phyloP scores from a whole-genome alignment of 345 rosid species.

The Mangifera indica region DNA sequence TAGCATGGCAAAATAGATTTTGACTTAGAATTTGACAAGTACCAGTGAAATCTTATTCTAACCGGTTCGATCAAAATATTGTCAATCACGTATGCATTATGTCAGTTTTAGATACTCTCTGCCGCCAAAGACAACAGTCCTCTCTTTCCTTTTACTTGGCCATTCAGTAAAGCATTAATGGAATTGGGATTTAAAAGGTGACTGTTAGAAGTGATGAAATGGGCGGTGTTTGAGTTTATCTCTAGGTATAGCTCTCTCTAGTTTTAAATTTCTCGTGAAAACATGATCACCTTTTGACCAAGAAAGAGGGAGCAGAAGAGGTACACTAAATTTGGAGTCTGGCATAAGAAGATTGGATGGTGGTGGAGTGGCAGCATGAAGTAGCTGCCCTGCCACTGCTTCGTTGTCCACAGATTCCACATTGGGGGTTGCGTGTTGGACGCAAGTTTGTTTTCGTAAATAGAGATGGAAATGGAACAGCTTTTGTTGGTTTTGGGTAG shows the following conservation, averaged over 20 bases:
- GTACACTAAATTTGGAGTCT: background rate
- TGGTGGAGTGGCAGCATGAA: conserved; percentile 6
- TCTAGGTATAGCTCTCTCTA: too few species aligned
- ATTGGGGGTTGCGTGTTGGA: conserved; percentile 42
- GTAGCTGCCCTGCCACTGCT: background rate
- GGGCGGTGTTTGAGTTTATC: too few species aligned
- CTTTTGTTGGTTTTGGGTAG: conserved; percentile 20
- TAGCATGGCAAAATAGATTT: conserved; percentile 24
- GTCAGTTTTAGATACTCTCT: conserved; percentile 19
- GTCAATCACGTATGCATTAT: conserved; percentile 30
- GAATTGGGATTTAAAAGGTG: too few species aligned
- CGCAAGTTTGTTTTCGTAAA: conserved; percentile 23
- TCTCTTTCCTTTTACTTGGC: conserved; percentile 1
- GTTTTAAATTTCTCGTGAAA: background rate
- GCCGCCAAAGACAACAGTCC: conserved; percentile 32
- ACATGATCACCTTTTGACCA: conserved; percentile 25
- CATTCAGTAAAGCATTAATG: too few species aligned
- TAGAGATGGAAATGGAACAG: background rate
- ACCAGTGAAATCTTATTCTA: conserved; percentile 54
- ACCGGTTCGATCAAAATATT: conserved; percentile 28
- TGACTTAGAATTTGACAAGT: conserved; percentile 38
- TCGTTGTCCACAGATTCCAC: too few species aligned
- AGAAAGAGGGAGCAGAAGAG: background rate
- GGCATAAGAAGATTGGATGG: conserved; percentile 23
- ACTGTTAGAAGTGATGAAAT: too few species aligned